Conservation (phyloP, 805 yeast genomes). For the Lachancea waltii region DNA sequence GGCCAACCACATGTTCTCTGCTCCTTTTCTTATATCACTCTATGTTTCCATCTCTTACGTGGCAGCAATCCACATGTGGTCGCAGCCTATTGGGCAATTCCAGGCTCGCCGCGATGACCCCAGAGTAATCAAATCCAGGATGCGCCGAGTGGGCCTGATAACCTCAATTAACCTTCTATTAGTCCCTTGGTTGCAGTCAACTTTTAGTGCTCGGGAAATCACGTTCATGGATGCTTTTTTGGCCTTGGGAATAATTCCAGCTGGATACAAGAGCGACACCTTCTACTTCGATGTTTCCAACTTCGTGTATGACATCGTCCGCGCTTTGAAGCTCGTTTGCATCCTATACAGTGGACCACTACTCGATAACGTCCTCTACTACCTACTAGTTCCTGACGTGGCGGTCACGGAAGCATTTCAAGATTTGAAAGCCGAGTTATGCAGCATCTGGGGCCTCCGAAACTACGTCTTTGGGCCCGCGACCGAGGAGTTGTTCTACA, state of each 20-base stretch:
- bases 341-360: conserved; percentile 26
- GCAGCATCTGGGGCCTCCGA: conserved; percentile 29
- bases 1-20: too few relatives aligned
- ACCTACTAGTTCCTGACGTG: conserved; percentile 14
- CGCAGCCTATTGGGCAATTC: conserved; percentile 16
- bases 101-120: conserved; percentile 30
- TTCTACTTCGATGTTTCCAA: conserved; percentile 10
- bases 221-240: conserved; percentile 14
- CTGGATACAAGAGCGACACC: conserved; percentile 8
- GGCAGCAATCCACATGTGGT: conserved; percentile 19
- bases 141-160: conserved; percentile 17
- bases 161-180: conserved; percentile 16
- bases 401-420: conserved; percentile 10
- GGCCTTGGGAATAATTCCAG: conserved; percentile 24
- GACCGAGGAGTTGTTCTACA: conserved; percentile 31
- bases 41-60: conserved; percentile 28
- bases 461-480: conserved; percentile 31
- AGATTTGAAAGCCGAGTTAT: conserved; percentile 13
- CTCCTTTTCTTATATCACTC: conserved; percentile 7
- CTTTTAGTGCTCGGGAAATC: not conserved
- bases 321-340: conserved; percentile 12
- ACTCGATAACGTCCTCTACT: conserved; percentile 18
- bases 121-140: conserved; percentile 19
- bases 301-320: conserved; percentile 13
- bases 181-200: conserved; percentile 16